phyloP scores from a whole-genome alignment of 352 stramenopile species.

The Pythium brachiatum region DNA sequence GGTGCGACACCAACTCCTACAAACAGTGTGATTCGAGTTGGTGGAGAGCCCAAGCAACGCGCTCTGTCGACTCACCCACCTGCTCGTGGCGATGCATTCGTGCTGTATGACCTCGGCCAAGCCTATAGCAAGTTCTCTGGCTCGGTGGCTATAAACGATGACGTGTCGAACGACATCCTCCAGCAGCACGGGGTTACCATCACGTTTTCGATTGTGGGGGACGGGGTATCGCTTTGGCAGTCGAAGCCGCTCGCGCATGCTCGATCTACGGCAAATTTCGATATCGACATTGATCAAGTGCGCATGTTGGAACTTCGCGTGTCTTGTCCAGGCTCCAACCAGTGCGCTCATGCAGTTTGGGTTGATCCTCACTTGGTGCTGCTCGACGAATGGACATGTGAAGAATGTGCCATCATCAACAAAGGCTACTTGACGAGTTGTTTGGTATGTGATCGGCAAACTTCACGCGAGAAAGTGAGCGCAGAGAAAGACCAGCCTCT shows the following conservation, averaged over 20 bases:
- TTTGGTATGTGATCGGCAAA: constrained; percentile 27
- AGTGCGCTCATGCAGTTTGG: constrained; percentile 79
- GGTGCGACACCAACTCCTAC: constrained; percentile 16
- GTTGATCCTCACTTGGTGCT: constrained; percentile 68
- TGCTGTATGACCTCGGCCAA: constrained; percentile 78
- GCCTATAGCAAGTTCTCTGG: constrained; percentile 55
- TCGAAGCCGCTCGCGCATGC: constrained; percentile 55
- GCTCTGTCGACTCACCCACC: constrained; percentile 81
- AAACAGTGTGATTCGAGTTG: constrained; percentile 47
- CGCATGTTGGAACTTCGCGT: constrained; percentile 77
- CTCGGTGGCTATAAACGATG: constrained; percentile 74
- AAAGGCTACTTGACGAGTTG: constrained; percentile 55
- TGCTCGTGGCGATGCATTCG: constrained; percentile 63
- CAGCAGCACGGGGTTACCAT: constrained; percentile 53
- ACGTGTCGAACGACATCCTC: constrained; percentile 54
- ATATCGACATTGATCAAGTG: constrained; percentile 53
- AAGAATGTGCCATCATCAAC: constrained; percentile 65
- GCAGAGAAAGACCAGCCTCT: neutral
- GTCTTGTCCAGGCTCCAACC: constrained; percentile 69
- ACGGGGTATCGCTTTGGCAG: constrained; percentile 70
- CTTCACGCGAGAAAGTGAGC: neutral
- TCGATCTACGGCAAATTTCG: constrained; percentile 45
- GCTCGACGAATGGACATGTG: constrained; percentile 71
- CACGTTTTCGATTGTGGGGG: constrained; percentile 68
- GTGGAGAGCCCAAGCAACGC: constrained; percentile 62